phyloP scores from a whole-genome alignment of 2,329 filamentous ascomycete genomes.

The Catunica adiposa region DNA sequence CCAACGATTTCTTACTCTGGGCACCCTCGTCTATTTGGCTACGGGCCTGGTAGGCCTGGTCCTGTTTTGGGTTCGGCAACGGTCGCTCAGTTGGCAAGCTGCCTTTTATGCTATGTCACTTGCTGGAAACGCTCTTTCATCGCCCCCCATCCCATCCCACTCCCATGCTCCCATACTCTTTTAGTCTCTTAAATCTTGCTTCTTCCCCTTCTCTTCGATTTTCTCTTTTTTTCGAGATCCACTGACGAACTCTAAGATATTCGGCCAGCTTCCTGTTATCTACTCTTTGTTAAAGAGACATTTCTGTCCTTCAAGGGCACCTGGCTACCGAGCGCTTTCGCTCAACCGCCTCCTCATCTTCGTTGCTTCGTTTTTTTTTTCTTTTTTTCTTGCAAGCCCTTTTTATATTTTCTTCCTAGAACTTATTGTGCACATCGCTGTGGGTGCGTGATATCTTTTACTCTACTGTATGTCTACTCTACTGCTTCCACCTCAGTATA shows the following conservation, averaged over 20 bases:
- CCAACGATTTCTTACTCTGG: no score
- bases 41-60: no score
- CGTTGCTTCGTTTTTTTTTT: constrained; percentile 1
- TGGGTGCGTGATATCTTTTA: constrained; percentile 11
- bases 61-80: neutral
- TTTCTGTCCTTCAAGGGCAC: constrained; percentile 14
- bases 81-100: neutral
- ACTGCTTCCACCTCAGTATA: neutral
- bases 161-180: neutral
- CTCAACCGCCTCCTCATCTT: constrained; percentile 15
- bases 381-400: constrained; percentile 5
- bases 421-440: constrained; percentile 1
- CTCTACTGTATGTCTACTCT: constrained; percentile 10
- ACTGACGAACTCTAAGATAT: constrained; percentile 11
- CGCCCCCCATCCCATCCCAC: neutral
- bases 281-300: constrained; percentile 7
- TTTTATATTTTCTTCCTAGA: constrained; percentile 5
- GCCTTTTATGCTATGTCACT: constrained; percentile 1
- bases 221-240: constrained; percentile 7
- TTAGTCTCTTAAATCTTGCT: constrained; percentile 3
- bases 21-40: no score
- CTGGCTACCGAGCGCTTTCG: constrained; percentile 15
- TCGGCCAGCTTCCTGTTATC: constrained; percentile 10
- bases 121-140: neutral
- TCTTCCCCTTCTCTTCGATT: constrained; percentile 4